These are phyloP conservation scores for Tuctoria greenei DNA, from an alignment of 176 grass and related monocot species.

Conservation along the genomic window DNA sequence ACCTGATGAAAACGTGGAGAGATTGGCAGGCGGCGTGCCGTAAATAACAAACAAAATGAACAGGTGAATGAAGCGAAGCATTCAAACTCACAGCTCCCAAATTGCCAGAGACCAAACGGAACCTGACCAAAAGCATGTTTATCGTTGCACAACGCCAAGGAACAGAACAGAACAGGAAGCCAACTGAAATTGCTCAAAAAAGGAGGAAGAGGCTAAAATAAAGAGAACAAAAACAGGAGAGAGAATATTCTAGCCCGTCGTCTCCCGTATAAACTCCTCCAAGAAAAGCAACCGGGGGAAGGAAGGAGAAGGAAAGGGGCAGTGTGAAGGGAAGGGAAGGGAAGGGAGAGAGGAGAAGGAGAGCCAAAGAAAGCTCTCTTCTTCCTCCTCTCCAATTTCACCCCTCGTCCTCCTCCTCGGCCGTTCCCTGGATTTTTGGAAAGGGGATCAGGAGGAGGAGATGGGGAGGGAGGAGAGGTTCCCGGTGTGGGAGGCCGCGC, in stretches of 20 bases:
- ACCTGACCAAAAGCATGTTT: slow-evolving; percentile 41
- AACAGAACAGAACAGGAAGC: not conserved
- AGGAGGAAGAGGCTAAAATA: slow-evolving; percentile 11
- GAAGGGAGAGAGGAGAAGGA: slow-evolving; percentile 13
- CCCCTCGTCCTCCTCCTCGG: slow-evolving; percentile 20
- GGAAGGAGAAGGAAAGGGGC: slow-evolving; percentile 8
- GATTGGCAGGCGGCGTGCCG: not conserved
- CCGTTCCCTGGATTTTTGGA: slow-evolving; percentile 29
- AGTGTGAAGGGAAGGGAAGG: too few relatives aligned
- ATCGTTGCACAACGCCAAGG: slow-evolving; percentile 25
- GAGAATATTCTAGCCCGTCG: slow-evolving; percentile 39
- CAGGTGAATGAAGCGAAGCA: not conserved
- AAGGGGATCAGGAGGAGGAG: slow-evolving; percentile 21
- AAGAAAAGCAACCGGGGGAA: slow-evolving; percentile 29
- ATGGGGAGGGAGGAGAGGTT: slow-evolving; percentile 65
- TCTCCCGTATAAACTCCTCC: slow-evolving; percentile 50
- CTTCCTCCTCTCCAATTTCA: slow-evolving; percentile 27
- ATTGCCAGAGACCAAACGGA: not conserved
- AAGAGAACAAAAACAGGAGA: not conserved
- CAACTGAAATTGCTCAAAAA: slow-evolving; percentile 5
- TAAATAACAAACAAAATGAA: not conserved
- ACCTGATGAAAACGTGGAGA: too few relatives aligned
- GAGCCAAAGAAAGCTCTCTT: slow-evolving; percentile 45
- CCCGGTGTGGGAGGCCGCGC: slow-evolving; percentile 70
- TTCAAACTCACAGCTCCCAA: not conserved